phyloP scores from a whole-genome alignment of 768 basidiomycete genomes.

The Pulveroboletus sp. region DNA sequence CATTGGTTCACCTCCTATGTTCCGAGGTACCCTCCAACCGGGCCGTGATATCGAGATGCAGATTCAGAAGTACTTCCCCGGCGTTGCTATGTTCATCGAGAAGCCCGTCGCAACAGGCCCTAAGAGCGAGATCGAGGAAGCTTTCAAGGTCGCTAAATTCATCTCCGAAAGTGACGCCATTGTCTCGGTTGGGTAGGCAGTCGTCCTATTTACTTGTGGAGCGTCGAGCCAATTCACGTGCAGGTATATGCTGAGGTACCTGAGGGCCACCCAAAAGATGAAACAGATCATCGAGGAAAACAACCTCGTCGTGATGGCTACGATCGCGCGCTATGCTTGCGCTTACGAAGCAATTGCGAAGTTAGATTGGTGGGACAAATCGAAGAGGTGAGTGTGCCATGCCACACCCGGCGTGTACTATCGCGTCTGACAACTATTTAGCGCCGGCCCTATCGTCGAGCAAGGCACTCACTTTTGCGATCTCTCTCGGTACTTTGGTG shows the following conservation, averaged over 20 bases:
- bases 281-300: conserved; percentile 94
- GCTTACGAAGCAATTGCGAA: conserved; percentile 79
- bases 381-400: conserved; percentile 60
- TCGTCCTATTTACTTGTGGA: not conserved
- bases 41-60: conserved; percentile 86
- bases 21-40: conserved; percentile 70
- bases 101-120: conserved; percentile 89
- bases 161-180: conserved; percentile 69
- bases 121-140: conserved; percentile 58
- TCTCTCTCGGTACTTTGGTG: conserved; percentile 95
- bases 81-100: conserved; percentile 85
- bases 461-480: conserved; percentile 98
- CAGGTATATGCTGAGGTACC: conserved; percentile 91
- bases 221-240: not conserved
- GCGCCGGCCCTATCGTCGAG: conserved; percentile 80
- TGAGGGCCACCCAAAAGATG: conserved; percentile 94
- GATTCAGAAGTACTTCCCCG: conserved; percentile 83
- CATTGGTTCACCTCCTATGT: conserved; percentile 91
- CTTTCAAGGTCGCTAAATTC: conserved; percentile 64
- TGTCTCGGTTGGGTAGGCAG: conserved; percentile 79
- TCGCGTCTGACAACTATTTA: conserved; percentile 6
- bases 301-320: conserved; percentile 91
- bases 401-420: not conserved
- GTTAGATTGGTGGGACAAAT: conserved; percentile 92
- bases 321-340: conserved; percentile 90